Percentiles rank a stretch among this genome's conserved stretches.
Conservation (phyloP, 768 basidiomycete genomes). For the Termitomyces sp. region DNA sequence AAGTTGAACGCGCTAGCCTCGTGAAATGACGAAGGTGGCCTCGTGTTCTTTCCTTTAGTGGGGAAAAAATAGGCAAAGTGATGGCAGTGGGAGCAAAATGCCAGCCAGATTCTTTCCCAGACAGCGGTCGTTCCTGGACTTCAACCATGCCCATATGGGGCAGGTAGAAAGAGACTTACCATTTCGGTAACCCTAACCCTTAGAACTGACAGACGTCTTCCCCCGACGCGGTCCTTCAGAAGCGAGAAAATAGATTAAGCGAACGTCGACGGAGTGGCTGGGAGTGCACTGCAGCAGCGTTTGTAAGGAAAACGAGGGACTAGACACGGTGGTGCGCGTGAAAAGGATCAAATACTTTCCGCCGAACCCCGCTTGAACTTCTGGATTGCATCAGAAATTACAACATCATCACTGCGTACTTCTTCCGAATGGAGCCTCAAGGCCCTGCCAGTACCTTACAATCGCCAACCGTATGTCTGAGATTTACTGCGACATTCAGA, state of each 20-base stretch:
- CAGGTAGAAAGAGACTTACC: constrained; percentile 13
- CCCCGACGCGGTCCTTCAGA: not conserved
- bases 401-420: not conserved
- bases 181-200: constrained; percentile 17
- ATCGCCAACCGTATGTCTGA: not conserved
- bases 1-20: constrained; percentile 38
- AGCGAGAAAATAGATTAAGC: not conserved
- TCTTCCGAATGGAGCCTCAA: not conserved
- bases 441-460: not conserved
- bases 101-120: constrained; percentile 9
- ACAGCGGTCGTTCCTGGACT: constrained; percentile 23
- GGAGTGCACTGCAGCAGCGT: not conserved
- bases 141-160: constrained; percentile 22
- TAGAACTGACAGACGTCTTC: not conserved
- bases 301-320: not conserved
- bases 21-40: constrained; percentile 41
- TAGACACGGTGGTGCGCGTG: constrained; percentile 8
- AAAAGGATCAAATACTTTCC: constrained; percentile 1
- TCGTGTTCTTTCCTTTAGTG: constrained; percentile 47
- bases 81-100: constrained; percentile 19
- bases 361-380: not conserved
- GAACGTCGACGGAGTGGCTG: not conserved
- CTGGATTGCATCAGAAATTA: no score
- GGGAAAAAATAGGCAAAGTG: constrained; percentile 22
- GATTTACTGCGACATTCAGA: not conserved